Percentiles rank a stretch among this genome's conserved stretches.
Evolutionary conservation across 2,329 filamentous ascomycete genomes (phyloP).

Genomic region (Westerdykella aurantiaca): DNA sequence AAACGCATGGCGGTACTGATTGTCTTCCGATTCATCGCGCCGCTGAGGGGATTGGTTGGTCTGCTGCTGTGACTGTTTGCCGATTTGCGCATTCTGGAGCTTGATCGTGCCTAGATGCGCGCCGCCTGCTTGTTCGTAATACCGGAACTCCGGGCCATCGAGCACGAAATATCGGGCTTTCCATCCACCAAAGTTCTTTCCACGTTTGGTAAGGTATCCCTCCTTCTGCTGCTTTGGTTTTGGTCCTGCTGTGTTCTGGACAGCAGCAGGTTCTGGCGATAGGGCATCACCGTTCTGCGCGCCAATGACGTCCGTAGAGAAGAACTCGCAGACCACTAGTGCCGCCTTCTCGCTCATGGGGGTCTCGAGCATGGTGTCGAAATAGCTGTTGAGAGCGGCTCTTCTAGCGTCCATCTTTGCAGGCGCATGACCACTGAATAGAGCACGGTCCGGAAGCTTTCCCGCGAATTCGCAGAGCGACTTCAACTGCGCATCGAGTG

Average conservation of each 20-base stretch:
- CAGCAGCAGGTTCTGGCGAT: slow-evolving; percentile 50
- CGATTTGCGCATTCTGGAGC: slow-evolving; percentile 83
- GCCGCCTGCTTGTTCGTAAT: slow-evolving; percentile 87
- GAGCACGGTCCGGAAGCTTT: slow-evolving; percentile 72
- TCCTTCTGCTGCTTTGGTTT: slow-evolving; percentile 64
- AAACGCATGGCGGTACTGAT: slow-evolving; percentile 95
- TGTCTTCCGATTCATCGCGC: slow-evolving; percentile 70
- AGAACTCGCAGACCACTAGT: slow-evolving; percentile 76
- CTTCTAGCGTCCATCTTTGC: slow-evolving; percentile 87
- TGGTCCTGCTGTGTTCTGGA: slow-evolving; percentile 30
- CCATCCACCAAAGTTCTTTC: slow-evolving; percentile 99
- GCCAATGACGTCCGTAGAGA: slow-evolving; percentile 62
- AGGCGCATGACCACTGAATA: slow-evolving; percentile 90
- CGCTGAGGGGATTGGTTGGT: slow-evolving; percentile 56
- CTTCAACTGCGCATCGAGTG: slow-evolving; percentile 75
- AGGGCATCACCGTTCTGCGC: slow-evolving; percentile 50
- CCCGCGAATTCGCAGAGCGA: slow-evolving; percentile 65
- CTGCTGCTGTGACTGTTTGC: slow-evolving; percentile 71
- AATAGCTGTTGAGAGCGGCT: slow-evolving; percentile 72
- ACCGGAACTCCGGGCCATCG: slow-evolving; percentile 69
- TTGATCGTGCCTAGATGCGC: slow-evolving; percentile 91
- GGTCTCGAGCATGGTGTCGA: slow-evolving; percentile 78
- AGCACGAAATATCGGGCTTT: slow-evolving; percentile 74
- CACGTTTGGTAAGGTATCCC: slow-evolving; percentile 91
- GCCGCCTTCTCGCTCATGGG: slow-evolving; percentile 72